phyloP scores from a whole-genome alignment of 495 filamentous ascomycete species.

The Xylaria flabelliformis region DNA sequence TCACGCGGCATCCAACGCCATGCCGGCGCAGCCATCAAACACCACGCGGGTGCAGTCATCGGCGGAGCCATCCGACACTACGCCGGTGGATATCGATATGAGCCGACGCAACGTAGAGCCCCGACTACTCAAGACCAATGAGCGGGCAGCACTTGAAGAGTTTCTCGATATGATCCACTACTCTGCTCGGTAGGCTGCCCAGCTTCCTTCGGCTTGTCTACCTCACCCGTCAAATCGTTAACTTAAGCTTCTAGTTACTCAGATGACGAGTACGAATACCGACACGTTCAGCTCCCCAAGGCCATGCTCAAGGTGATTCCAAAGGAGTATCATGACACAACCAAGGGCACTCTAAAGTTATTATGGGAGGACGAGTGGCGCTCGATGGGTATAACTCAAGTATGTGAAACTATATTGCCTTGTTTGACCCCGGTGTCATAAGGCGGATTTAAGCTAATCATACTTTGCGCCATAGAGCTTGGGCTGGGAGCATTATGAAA shows the following conservation, averaged over 20 bases:
- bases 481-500: conserved; percentile 99
- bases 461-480: conserved; percentile 67
- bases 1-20: conserved; percentile 9
- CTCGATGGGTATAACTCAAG: conserved; percentile 94
- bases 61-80: conserved; percentile 18
- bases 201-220: background rate
- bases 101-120: conserved; percentile 83
- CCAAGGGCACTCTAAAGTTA: conserved; percentile 91
- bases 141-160: conserved; percentile 84
- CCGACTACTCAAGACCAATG: conserved; percentile 77
- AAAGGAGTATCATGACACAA: conserved; percentile 89
- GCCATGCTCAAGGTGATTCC: conserved; percentile 97
- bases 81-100: conserved; percentile 74
- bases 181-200: conserved; percentile 77
- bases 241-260: conserved; percentile 66
- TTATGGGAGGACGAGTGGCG: conserved; percentile 99
- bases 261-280: conserved; percentile 89
- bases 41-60: conserved; percentile 38
- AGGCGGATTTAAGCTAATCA: conserved; percentile 32
- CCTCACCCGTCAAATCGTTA: conserved; percentile 20
- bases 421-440: background rate
- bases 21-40: conserved; percentile 37
- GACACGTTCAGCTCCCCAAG: conserved; percentile 96
- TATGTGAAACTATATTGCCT: conserved; percentile 45
- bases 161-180: conserved; percentile 94